These are phyloP conservation scores for Edaphochlamys debaryana DNA, from an alignment of 139 green algal genomes.

Conservation along the genomic window DNA sequence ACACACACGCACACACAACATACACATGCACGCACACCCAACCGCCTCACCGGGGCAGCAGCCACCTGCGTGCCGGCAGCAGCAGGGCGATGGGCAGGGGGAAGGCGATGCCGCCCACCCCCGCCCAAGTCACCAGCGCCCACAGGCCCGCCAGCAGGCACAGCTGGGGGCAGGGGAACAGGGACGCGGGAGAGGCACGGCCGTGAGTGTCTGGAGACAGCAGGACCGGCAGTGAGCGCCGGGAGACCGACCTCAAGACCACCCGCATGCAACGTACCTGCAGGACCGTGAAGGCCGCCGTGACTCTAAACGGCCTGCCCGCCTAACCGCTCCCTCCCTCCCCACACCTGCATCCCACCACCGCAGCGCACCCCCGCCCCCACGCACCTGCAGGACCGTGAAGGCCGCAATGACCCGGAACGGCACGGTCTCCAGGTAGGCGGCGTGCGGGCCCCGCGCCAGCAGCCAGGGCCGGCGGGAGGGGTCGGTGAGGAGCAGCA, in stretches of 20 bases:
- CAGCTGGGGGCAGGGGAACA: background rate
- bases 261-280: too few relatives aligned
- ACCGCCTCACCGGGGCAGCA: conserved; percentile 58
- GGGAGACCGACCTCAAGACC: too few relatives aligned
- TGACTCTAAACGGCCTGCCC: conserved; percentile 57
- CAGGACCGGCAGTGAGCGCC: too few relatives aligned
- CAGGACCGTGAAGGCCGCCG: conserved; percentile 79
- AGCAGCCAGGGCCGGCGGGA: conserved; percentile 4
- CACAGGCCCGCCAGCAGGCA: conserved; percentile 46
- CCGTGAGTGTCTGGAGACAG: background rate
- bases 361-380: too few relatives aligned
- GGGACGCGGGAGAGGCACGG: background rate
- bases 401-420: conserved; percentile 72
- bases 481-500: conserved; percentile 80
- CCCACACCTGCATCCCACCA: too few relatives aligned
- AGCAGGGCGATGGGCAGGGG: conserved; percentile 87
- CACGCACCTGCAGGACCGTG: conserved; percentile 75
- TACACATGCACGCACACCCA: too few relatives aligned
- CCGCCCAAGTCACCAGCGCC: conserved; percentile 57
- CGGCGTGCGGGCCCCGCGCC: background rate
- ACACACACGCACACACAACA: background rate
- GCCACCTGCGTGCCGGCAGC: conserved; percentile 76
- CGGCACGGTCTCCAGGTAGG: conserved; percentile 76
- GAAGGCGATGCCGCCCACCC: conserved; percentile 70
- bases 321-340: too few relatives aligned